Evolutionary conservation across 306 rosid species (phyloP).

Genomic region (Cyclanthera cordifolia): DNA sequence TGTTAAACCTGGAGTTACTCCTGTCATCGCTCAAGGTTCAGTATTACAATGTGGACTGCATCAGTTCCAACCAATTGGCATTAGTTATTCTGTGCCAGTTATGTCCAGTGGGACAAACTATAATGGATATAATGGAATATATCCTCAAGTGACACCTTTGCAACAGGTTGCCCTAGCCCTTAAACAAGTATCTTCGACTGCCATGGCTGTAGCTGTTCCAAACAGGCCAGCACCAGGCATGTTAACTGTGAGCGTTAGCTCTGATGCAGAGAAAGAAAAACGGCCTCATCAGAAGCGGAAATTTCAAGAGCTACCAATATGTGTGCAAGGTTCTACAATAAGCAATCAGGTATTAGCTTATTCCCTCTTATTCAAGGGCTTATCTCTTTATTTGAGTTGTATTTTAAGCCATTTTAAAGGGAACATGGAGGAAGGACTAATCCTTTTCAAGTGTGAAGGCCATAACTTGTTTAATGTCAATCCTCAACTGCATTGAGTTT

Average conservation of each 20-base stretch:
- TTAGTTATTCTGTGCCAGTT: conserved; percentile 34
- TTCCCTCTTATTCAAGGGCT: neutral
- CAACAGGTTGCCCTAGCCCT: conserved; percentile 95
- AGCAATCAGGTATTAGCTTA: conserved; percentile 56
- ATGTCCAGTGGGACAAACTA: conserved; percentile 68
- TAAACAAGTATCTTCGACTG: conserved; percentile 51
- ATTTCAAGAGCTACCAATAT: conserved; percentile 73
- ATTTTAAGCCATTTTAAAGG: neutral
- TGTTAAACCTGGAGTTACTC: conserved; percentile 23
- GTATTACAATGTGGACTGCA: conserved; percentile 29
- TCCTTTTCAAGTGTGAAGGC: neutral
- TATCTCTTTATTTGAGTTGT: neutral
- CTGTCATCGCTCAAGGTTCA: conserved; percentile 31
- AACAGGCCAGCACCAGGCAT: conserved; percentile 28
- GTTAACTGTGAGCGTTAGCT: conserved; percentile 29
- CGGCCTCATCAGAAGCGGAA: conserved; percentile 56
- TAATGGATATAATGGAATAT: conserved; percentile 84
- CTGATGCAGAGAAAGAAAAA: conserved; percentile 42
- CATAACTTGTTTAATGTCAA: neutral
- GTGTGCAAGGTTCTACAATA: conserved; percentile 36
- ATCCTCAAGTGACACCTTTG: conserved; percentile 90
- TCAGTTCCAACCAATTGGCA: conserved; percentile 29
- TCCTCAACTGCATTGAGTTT: neutral
- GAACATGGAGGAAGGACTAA: neutral
- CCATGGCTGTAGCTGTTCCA: conserved; percentile 42